Evolutionary conservation across 2,329 filamentous ascomycete species (phyloP).

Genomic region (Fusarium keratoplasticum): DNA sequence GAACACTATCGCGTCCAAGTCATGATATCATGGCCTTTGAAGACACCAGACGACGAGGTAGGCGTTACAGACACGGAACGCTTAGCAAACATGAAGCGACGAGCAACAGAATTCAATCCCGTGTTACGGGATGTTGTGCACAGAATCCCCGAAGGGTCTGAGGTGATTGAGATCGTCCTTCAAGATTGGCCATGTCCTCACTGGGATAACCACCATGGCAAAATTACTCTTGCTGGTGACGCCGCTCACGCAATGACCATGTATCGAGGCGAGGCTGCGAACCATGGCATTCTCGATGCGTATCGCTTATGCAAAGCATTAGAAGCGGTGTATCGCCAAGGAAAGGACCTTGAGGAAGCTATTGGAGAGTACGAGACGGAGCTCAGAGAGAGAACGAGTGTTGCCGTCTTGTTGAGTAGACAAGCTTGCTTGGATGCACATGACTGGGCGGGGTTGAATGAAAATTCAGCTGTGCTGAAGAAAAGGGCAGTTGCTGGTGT

Average conservation of each 20-base stretch:
- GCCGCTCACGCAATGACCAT: slow-evolving; percentile 71
- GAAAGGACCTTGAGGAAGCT: slow-evolving; percentile 15
- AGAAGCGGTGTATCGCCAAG: slow-evolving; percentile 25
- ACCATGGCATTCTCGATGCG: slow-evolving; percentile 56
- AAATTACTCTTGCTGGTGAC: slow-evolving; percentile 63
- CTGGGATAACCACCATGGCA: slow-evolving; percentile 57
- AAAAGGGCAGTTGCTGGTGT: slow-evolving; percentile 30
- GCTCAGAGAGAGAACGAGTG: slow-evolving; percentile 44
- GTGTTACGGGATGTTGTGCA: slow-evolving; percentile 57
- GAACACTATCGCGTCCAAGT: slow-evolving; percentile 57
- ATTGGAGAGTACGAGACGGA: slow-evolving; percentile 48
- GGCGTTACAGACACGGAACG: slow-evolving; percentile 47
- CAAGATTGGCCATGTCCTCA: slow-evolving; percentile 52
- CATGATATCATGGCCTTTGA: slow-evolving; percentile 59
- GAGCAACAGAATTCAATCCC: slow-evolving; percentile 48
- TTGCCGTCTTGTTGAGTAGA: slow-evolving; percentile 47
- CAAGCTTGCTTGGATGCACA: slow-evolving; percentile 50
- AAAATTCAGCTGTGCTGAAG: slow-evolving; percentile 48
- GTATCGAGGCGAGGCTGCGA: slow-evolving; percentile 57
- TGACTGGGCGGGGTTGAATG: slow-evolving; percentile 46
- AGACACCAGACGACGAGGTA: slow-evolving; percentile 48
- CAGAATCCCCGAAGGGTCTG: slow-evolving; percentile 55
- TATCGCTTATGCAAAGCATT: slow-evolving; percentile 44
- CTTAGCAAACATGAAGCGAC: slow-evolving; percentile 54
- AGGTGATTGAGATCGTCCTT: slow-evolving; percentile 51